Base-by-base conservation (phyloP, 208 protist species). In the Leishmania mexicana region DNA sequence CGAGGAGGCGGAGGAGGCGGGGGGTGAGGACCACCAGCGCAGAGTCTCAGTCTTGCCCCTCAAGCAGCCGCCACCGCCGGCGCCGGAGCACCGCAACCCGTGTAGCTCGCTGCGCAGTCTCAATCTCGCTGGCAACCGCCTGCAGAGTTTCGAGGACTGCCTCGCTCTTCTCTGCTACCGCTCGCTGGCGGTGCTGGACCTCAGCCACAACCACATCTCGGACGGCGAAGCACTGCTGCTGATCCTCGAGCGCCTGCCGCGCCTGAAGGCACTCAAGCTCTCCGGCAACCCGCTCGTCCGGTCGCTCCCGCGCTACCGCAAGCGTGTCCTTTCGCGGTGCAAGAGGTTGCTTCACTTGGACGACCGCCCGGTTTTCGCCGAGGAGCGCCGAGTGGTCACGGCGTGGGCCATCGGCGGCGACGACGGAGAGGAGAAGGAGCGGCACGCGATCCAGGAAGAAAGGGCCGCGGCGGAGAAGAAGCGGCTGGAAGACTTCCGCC, bases 181-280 rank as follows among this genome's bases (percentile, higher is more conserved):
- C 76, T 80, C 89, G n/a, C 79, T 98, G 19, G 81, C 88, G 15
- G 83, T 93, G 31, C 86, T 99, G 8, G 97, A 99, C 84, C 86
- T 99, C n/a, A 96, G 95, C 58, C 78, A 96, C 74, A 99, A 99
- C 85, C 76, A 92, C 71, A 91, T 99, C 45, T 60, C 89, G 0
- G 96, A 98, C 76, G 92, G 91, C 0, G 88, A 93, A 70, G 91
- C 81, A 71, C 85, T 99, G 67, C 81, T 99, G 21, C 78, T 96
- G 17, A 80, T 99, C 15, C 85, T 99, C 15, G 87, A 90, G 73
- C 81, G 89, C 10, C 78, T 99, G 51, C 91, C 94, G 3, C 83
- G 83, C 19, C 85, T 99, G 42, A 79, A 86, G 40, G 93, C 97
- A 31, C 87, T 99, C 78, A 94, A 94, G 81, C 88, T 99, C 45